Base-by-base conservation (phyloP, 169 alveolate species). In the Theileria luwenshuni region DNA sequence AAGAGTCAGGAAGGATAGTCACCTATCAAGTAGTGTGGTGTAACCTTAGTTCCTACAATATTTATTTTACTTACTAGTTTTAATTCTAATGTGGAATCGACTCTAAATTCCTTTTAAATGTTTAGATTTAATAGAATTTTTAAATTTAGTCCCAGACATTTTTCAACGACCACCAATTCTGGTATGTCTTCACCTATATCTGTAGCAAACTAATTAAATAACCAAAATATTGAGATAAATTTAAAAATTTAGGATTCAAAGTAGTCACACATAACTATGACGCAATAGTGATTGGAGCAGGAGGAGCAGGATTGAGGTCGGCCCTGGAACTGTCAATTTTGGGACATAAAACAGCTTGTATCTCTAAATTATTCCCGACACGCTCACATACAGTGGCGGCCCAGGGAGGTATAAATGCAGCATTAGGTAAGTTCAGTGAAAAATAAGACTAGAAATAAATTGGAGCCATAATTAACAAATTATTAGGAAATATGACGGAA, bases 331-430 rank as follows among this genome's bases (percentile, higher is more conserved):
- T 94, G 41, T 92, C 94, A 19, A 79, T 76, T 42, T 71, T 85
- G 30, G 95, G 96, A 28, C 74, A 92, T 75, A 93, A 93, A 65
- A 94, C 96, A 5, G 97, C 97, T 13, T 94, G 99, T 93, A 77
- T 97, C 83, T 84, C 96, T 76, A 92, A 97, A 85, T 88, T 97
- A 42, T 97, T 96, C 90, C 99, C 99, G 33, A 97, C 99, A 1
- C 83, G 99, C 30, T 96, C 99, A 2, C 99, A 97, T 90, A 97
- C 99, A 3, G 99, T 97, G 47, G 99, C 99, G 5, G 99, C 99
- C 1, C 97, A 97, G 86, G 93, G 79, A 7, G 84, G 89, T 0
- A 81, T 81, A 2, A 73, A 81, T 38, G 85, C 89, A 0, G 85
- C 85, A 30, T 69, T 73, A 2, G 45, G 45, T 38, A 10, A 38